Evolutionary conservation across 106 monocot genomes (phyloP), one percentile per base, ranked within the genome.

Genomic region (Allium cepa): DNA sequence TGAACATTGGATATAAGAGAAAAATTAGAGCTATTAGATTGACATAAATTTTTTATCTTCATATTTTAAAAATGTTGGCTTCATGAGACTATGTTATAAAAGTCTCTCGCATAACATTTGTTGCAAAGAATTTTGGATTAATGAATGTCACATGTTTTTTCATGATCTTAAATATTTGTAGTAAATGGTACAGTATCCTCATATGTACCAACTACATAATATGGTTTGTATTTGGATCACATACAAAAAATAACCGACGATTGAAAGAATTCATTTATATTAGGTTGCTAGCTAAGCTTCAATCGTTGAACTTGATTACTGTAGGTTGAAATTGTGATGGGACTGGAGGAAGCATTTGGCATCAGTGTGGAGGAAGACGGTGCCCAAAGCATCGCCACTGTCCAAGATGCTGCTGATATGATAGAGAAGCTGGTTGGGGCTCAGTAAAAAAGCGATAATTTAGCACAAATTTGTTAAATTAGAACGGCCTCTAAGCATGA

Each of bases 251-350:
- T 22, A 22, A 22, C 22, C 1, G 22, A 22, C 1, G 22, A 22
- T 65, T 50, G 48, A 18, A 17, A 17, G 59, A 17, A 59, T 22
- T 9, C 4, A 59, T 59, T 59, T 9, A 59, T 17, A 59, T 59
- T 7, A 59, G 0, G n/a, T 9, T 8, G 18, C 53, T 12, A 55
- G 36, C 36, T 7, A 15, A 11, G 1, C 7, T 55, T 11, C 53
- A 55, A 22, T 17, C 9, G 4, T 59, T 17, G 48, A 18, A 47
- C 18, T 8, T 18, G 26, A 47, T 0, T 62, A 13, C 10, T 26
- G 68, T 60, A 86, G 87, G 87, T 87, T 59, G 87, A 87, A 60
- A 77, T 87, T 59, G 82, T 87, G 68, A 87, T 87, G 87, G 76
- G 77, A 50, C 64, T 87, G 0, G 87, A 87, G 72, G 87, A 87